Evolutionary conservation across 495 filamentous ascomycete genomes (phyloP), one percentile per base, ranked within the genome.

Genomic region (Melanomma pulvis-pyrius): DNA sequence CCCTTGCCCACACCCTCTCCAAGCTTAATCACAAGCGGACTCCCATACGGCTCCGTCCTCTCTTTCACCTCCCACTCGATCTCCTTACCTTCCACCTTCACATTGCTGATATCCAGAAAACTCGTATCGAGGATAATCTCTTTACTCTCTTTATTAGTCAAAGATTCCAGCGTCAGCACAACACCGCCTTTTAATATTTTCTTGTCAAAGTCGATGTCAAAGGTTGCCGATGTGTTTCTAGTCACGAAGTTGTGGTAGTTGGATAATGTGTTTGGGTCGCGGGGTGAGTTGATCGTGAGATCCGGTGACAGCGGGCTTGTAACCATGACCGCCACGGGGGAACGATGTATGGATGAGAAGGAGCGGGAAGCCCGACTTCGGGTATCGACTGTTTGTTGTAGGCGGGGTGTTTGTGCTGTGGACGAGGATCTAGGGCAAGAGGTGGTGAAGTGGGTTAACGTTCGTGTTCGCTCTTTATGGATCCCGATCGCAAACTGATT

Each of bases 51-150:
- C 65, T 89, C 91, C 53, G 82, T 74, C 13, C 87, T 83, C 19
- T 86, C 83, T 46, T 86, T 83, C 48, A 96, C 73, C 61, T 82
- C 81, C 89, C 90, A 98, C 48, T 88, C 78, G 32, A 82, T 81
- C 13, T 78, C 47, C 47, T 79, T 74, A 25, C 83, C 85, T 76
- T 90, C 76, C 65, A 92, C 81, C 66, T 80, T 84, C 71, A 97
- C 86, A 26, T 82, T 79, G 9, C 79, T 78, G 59, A 97, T 83
- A 62, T 88, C 81, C 13, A 98, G 80, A 75, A 87, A 82, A 76
- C 90, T 94, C 0, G 92, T 93, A 79, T 98, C 93, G 30, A 98
- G 84, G 44, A 96, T 77, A 64, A 97, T 88, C 74, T 93, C 89
- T 28, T 84, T 81, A 50, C 86, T 87, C 64, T 85, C 80, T 25